Base-by-base conservation (phyloP, 75 land plant species). In the Pseudotsuga menziesii region DNA sequence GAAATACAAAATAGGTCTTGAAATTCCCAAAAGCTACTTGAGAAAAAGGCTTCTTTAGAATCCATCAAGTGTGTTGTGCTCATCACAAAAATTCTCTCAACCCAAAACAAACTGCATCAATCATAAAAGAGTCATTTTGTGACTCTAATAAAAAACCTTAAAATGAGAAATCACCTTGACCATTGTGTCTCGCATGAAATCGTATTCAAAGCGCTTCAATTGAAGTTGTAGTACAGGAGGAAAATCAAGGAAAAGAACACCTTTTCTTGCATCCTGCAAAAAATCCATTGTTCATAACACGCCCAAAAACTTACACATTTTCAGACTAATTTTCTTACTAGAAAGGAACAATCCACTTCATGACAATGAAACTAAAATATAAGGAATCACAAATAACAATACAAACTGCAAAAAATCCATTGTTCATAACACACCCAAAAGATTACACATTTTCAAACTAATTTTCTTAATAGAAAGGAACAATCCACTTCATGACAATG, bases 211-310 rank as follows among this genome's bases (percentile, higher is more conserved):
- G 15, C 97, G 83, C 76, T 94, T 94, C 56, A 94, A 78, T 80
- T 94, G 94, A 66, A 94, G 88, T 69, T 94, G 97, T 72, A 94
- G 87, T 66, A 94, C 97, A 57, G 94, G 97, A 54, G 97, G 97
- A 73, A 94, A 94, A 78, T 94, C 95, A 69, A 87, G 83, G 77
- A 94, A 94, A 14, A 94, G 82, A 48, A 92, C 95, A 69, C 97
- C 97, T 72, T 94, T 94, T 85, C 84, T 94, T 27, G 97, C 97
- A 26, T 62, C 29, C 27, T 62, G 2, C 60, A 78, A 58, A 11
- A 29, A 72, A 4, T 20, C 69, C 26, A 22, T 59, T 36, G 54
- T 9, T 48, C 2, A 48, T 1, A 48, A 48, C 12, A 11, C 9
- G 54, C 54, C 54, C 11, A 11, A 48, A 48, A 48, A 9, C 9